Base-by-base conservation (phyloP, 129 eudicot genomes). In the Saposhnikovia divaricata region DNA sequence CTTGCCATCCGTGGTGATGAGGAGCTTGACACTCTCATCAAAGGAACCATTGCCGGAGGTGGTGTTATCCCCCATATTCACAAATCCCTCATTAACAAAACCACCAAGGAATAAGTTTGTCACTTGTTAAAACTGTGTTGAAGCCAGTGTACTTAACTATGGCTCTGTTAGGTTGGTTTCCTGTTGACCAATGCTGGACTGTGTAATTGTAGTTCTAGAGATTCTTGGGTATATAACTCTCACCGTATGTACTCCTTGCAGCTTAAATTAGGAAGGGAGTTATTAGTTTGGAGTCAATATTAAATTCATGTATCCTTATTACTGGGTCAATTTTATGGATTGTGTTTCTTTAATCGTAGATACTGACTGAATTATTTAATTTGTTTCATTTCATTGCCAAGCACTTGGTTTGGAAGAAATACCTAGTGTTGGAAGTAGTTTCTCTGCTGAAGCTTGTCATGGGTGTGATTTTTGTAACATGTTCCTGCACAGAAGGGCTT, bases 11-110 rank as follows among this genome's bases (percentile, higher is more conserved):
- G 93, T 75, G 92, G 92, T 74, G 96, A 88, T 31, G 96, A 88
- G 70, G 91, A 88, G 39, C 96, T 88, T 39, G 92, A 90, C 53
- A 88, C 96, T 21, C 90, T 90, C 77, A 90, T 90, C 82, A 90
- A 90, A 78, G 90, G 90, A 12, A 87, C 93, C 76, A 89, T 87
- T 79, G 97, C 97, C 25, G 97, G 94, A 28, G 97, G 97, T 70
- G 97, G 97, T 80, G 97, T 92, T 39, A 92, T 92, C 44, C 97
- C 97, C 77, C 97, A 92, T 84, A 92, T 92, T 46, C 97, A 92
- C 92, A 92, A 92, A 65, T 92, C 97, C 47, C 94, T 92, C 84
- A 92, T 92, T 84, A 88, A 92, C 90, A 92, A 92, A 81, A 85
- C 94, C 79, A 79, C 91, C 61, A 92, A 92, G 85, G 97, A 92